Percentiles rank a stretch among this genome's conserved stretches.
These are phyloP conservation scores for Syncephalastrum sp. DNA, from an alignment of 371 early-diverging fungal species.

Conservation along the genomic window DNA sequence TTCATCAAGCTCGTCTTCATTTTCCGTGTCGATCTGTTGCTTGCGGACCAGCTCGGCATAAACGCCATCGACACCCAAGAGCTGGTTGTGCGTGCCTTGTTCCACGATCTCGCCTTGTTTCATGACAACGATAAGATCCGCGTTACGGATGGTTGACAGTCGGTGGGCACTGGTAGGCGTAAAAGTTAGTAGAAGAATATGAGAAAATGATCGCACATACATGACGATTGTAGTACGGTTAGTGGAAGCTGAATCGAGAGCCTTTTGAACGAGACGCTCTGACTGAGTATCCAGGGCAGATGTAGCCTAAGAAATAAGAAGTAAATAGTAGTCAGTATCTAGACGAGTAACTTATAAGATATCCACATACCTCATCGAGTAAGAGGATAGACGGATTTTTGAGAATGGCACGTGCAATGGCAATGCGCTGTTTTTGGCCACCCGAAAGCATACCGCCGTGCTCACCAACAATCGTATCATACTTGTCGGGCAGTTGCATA, in stretches of 20 bases:
- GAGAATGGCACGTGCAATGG: conserved; percentile 37
- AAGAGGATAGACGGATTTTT: conserved; percentile 31
- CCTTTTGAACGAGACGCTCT: conserved; percentile 72
- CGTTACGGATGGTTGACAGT: conserved; percentile 68
- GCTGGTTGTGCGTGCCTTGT: conserved; percentile 60
- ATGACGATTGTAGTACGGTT: conserved; percentile 85
- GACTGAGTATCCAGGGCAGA: conserved; percentile 68
- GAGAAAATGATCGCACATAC: neutral
- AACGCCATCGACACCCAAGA: conserved; percentile 36
- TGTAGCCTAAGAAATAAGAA: conserved; percentile 44
- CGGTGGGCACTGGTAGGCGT: conserved; percentile 83
- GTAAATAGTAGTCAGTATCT: neutral
- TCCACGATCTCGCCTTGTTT: conserved; percentile 66
- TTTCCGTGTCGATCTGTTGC: conserved; percentile 33
- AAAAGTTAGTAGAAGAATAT: conserved; percentile 66
- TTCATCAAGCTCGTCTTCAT: conserved; percentile 12
- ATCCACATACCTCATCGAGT: conserved; percentile 24
- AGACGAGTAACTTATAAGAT: neutral
- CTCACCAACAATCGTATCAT: conserved; percentile 70
- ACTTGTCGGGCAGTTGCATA: conserved; percentile 64
- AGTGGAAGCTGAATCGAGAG: conserved; percentile 65
- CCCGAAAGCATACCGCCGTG: conserved; percentile 73
- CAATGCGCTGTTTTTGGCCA: conserved; percentile 60
- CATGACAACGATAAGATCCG: conserved; percentile 78
- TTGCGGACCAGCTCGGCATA: conserved; percentile 50